Conservation (phyloP, 1,284 basidiomycete species). For the Veloboletus limbatus region DNA sequence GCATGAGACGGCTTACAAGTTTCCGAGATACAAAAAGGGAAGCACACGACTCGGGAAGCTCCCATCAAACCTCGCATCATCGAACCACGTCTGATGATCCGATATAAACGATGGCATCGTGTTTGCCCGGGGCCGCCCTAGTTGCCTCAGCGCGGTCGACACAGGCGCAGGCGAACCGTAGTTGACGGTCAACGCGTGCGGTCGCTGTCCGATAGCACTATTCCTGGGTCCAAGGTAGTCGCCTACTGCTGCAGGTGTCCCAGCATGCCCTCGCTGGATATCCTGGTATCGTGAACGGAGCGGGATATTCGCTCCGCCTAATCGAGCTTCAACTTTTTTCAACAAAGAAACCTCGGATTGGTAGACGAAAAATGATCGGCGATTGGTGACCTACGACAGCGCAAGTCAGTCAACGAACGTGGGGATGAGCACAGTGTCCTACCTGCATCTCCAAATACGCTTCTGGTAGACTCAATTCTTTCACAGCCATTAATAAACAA, state of each 20-base stretch:
- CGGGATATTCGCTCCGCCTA: conserved; percentile 31
- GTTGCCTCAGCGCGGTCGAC: conserved; percentile 11
- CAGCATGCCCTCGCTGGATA: conserved; percentile 18
- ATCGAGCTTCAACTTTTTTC: conserved; percentile 65
- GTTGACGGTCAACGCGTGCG: conserved; percentile 21
- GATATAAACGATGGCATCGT: conserved; percentile 63
- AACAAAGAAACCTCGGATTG: conserved; percentile 78
- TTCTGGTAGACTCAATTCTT: conserved; percentile 71
- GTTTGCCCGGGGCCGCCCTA: conserved; percentile 61
- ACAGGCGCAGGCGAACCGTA: conserved; percentile 18
- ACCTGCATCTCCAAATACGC: conserved; percentile 84
- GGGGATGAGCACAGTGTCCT: neutral
- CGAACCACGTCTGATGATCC: conserved; percentile 88
- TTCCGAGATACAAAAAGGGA: conserved; percentile 94
- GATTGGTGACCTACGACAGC: conserved; percentile 51
- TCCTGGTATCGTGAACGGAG: conserved; percentile 31
- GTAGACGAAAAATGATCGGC: conserved; percentile 90
- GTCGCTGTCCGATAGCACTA: conserved; percentile 20
- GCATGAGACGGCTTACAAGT: conserved; percentile 61
- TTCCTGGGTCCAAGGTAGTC: conserved; percentile 27
- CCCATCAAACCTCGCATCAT: conserved; percentile 89
- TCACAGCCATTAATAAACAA: conserved; percentile 83
- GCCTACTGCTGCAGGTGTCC: conserved; percentile 9
- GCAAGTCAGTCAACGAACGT: conserved; percentile 1
- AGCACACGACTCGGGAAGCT: conserved; percentile 93